These are phyloP conservation scores for Wickerhamiella azymoides DNA, from an alignment of 805 yeast species.

Conservation along the genomic window DNA sequence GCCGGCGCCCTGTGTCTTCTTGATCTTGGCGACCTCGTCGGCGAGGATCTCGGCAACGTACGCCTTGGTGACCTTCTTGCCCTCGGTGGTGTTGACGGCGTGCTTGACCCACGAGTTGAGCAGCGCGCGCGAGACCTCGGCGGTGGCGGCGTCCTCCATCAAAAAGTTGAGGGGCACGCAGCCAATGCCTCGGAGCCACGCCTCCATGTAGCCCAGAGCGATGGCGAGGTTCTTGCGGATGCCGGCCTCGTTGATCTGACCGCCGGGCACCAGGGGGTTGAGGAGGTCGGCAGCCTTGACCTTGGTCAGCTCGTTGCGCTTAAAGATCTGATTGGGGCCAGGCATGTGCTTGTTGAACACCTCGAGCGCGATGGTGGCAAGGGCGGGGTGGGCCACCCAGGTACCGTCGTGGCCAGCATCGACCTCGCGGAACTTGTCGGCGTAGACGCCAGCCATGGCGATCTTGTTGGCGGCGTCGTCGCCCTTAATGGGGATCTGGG, in stretches of 20 bases:
- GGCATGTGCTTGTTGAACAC: conserved; percentile 66
- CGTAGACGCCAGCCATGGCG: conserved; percentile 55
- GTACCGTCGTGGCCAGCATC: conserved; percentile 61
- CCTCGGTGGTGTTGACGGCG: conserved; percentile 42
- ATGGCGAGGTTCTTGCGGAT: conserved; percentile 48
- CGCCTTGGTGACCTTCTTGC: conserved; percentile 38
- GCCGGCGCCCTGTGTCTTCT: conserved; percentile 31
- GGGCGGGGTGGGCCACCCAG: conserved; percentile 67
- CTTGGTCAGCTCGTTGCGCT: conserved; percentile 34
- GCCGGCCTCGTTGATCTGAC: conserved; percentile 49
- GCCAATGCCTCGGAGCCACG: conserved; percentile 59
- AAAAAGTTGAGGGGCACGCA: conserved; percentile 62
- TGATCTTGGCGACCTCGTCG: conserved; percentile 44
- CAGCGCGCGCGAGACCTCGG: conserved; percentile 62
- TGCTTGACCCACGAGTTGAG: conserved; percentile 66
- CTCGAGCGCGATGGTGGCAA: conserved; percentile 49
- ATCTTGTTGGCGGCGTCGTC: conserved; percentile 45
- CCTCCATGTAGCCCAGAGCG: conserved; percentile 58
- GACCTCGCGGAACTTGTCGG: conserved; percentile 55
- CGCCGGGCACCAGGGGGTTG: conserved; percentile 45
- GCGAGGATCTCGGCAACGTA: conserved; percentile 37
- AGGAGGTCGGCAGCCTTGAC: conserved; percentile 47
- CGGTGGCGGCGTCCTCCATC: conserved; percentile 73
- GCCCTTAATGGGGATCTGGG: conserved; percentile 58
- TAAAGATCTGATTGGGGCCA: conserved; percentile 56